phyloP scores from a whole-genome alignment of 2,329 filamentous ascomycete genomes.

The Fusarium globosum region DNA sequence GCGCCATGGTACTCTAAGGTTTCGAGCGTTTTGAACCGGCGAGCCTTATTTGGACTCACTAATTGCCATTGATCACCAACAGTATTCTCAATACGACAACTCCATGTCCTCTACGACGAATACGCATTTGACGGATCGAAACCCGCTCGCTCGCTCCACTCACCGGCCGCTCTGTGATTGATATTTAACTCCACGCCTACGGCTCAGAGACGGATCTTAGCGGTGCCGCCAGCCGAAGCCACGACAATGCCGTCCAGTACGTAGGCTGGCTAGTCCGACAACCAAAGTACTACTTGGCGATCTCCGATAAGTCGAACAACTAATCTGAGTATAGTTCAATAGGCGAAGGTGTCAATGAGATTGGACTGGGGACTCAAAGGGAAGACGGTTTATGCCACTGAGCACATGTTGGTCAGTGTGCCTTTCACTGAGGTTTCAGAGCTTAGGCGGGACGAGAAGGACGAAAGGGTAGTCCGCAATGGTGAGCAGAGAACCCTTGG shows the following conservation, averaged over 20 bases:
- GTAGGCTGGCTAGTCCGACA: background rate
- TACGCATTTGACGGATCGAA: slow-evolving; percentile 15
- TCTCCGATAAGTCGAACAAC: background rate
- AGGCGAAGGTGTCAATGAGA: background rate
- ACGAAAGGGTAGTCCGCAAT: background rate
- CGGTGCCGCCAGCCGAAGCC: slow-evolving; percentile 24
- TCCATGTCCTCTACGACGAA: slow-evolving; percentile 1
- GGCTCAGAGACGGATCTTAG: slow-evolving; percentile 15
- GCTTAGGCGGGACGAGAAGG: background rate
- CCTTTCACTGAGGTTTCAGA: background rate
- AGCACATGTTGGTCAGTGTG: background rate
- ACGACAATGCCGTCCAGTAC: background rate
- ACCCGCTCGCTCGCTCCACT: slow-evolving; percentile 3
- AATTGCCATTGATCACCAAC: background rate
- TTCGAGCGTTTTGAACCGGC: slow-evolving; percentile 1
- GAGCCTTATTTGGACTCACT: slow-evolving; percentile 6
- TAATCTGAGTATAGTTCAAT: slow-evolving; percentile 1
- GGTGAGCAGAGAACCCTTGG: slow-evolving; percentile 2
- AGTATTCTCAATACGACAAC: background rate
- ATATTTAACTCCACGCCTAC: background rate
- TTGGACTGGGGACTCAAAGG: background rate
- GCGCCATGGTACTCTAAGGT: slow-evolving; percentile 20
- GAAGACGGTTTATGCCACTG: background rate
- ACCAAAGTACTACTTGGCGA: background rate
- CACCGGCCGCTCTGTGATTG: background rate